A percentile compares a stretch with the other conserved stretches of the same genome.
phyloP scores from a whole-genome alignment of 345 rosid genomes.

The Eucalyptus coolabah region DNA sequence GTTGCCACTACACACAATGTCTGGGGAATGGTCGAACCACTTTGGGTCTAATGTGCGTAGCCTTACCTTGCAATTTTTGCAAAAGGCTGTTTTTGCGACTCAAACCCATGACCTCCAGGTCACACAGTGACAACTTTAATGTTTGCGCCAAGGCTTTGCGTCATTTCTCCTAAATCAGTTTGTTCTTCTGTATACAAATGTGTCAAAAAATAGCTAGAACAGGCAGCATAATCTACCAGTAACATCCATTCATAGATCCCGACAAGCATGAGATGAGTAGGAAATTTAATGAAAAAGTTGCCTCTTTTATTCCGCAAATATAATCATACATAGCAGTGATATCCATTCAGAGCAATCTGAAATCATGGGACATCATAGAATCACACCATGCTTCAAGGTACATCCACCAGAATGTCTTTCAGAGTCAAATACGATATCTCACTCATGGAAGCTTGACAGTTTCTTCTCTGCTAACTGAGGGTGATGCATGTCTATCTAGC shows the following conservation, averaged over 20 bases:
- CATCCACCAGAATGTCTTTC: background rate
- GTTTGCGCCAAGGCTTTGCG: background rate
- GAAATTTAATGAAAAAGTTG: background rate
- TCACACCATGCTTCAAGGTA: background rate
- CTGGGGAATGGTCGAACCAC: background rate
- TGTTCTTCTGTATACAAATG: background rate
- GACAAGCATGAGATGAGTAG: background rate
- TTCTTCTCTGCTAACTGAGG: background rate
- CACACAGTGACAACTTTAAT: background rate
- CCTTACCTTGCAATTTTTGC: background rate
- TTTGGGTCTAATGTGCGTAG: background rate
- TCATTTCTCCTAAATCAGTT: background rate
- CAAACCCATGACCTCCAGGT: background rate
- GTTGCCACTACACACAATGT: background rate
- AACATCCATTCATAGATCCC: background rate
- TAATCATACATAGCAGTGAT: background rate
- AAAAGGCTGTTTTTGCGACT: background rate
- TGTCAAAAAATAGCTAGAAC: background rate
- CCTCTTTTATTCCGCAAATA: background rate
- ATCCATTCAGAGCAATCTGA: background rate
- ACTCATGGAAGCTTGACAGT: background rate
- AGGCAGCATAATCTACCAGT: background rate
- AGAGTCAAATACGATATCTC: background rate
- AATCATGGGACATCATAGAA: background rate
- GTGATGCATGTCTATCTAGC: background rate